phyloP scores from a whole-genome alignment of 306 rosid genomes.

The Rosa persica region DNA sequence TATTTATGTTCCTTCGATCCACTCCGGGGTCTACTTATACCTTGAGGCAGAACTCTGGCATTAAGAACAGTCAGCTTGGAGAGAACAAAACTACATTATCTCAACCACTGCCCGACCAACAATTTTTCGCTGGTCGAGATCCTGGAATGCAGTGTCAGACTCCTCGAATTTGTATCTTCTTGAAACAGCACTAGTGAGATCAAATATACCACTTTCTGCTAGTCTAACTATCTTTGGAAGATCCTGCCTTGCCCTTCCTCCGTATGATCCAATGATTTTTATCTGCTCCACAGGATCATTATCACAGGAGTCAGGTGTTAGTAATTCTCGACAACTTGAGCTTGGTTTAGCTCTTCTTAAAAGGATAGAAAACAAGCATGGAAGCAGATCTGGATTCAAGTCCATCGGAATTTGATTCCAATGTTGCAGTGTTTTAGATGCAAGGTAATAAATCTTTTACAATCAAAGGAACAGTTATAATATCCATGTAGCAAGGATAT shows the following conservation, averaged over 20 bases:
- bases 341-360: not conserved
- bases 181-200: conserved; percentile 71
- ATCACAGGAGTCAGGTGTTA: not conserved
- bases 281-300: conserved; percentile 49
- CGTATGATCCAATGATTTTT: conserved; percentile 85
- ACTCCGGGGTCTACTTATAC: not conserved
- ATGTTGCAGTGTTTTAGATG: not conserved
- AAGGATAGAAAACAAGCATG: not conserved
- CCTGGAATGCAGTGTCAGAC: conserved; percentile 66
- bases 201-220: conserved; percentile 85
- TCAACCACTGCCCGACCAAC: conserved; percentile 83
- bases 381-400: not conserved
- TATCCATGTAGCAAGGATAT: not conserved
- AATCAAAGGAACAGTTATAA: not conserved
- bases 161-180: conserved; percentile 81
- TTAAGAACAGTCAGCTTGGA: conserved; percentile 19
- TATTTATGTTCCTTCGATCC: not conserved
- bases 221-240: conserved; percentile 84
- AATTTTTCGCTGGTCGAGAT: conserved; percentile 73
- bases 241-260: conserved; percentile 98
- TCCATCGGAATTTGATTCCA: not conserved
- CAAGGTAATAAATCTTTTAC: not conserved
- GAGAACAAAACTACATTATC: conserved; percentile 39
- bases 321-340: conserved; percentile 9
- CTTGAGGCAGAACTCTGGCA: conserved; percentile 16